Percentiles rank a stretch among this genome's conserved stretches.
Conservation (phyloP, 108 stramenopile species). For the Nitzschia sp. region DNA sequence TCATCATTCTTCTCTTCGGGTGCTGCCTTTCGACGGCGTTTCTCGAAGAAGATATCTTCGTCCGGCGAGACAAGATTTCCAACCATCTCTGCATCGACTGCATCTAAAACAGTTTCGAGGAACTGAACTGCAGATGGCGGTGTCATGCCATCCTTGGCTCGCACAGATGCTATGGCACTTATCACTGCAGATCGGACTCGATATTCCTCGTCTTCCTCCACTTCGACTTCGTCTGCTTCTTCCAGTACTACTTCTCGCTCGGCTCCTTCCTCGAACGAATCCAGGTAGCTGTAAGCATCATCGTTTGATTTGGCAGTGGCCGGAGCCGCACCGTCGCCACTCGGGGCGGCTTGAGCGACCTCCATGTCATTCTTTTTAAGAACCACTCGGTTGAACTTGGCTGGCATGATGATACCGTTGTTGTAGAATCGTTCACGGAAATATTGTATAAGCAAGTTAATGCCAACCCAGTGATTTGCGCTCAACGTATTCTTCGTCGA, state of each 20-base stretch:
- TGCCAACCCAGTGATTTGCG: conserved; percentile 73
- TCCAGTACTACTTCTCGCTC: conserved; percentile 65
- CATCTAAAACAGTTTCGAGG: conserved; percentile 67
- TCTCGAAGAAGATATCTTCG: conserved; percentile 54
- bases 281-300: conserved; percentile 76
- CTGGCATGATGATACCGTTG: conserved; percentile 68
- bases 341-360: conserved; percentile 18
- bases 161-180: conserved; percentile 76
- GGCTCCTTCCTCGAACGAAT: conserved; percentile 58
- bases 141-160: conserved; percentile 86
- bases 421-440: conserved; percentile 79
- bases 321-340: conserved; percentile 40
- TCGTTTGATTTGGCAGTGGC: conserved; percentile 36
- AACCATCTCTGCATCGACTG: conserved; percentile 69
- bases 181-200: conserved; percentile 77
- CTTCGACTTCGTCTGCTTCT: conserved; percentile 76
- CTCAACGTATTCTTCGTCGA: conserved; percentile 59
- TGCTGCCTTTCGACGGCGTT: conserved; percentile 20
- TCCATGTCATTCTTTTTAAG: conserved; percentile 73
- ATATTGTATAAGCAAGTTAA: conserved; percentile 80
- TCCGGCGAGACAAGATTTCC: conserved; percentile 64
- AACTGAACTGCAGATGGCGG: conserved; percentile 65
- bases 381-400: conserved; percentile 72
- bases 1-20: conserved; percentile 16
- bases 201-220: conserved; percentile 90